Conservation (phyloP, 2,329 filamentous ascomycete species). For the Arthrobotrys sphaeroides region DNA sequence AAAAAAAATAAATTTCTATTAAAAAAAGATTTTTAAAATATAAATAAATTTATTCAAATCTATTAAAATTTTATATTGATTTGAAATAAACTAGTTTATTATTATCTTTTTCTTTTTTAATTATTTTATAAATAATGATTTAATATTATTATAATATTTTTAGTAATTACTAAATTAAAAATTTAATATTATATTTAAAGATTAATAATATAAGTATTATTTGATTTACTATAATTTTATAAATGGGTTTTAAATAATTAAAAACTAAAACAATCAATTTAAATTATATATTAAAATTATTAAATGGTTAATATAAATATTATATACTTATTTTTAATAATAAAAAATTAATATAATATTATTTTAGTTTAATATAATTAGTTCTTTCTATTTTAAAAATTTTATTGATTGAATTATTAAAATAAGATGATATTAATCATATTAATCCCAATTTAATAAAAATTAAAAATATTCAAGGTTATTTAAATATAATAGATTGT, state of each 20-base stretch:
- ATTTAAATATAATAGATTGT: not conserved
- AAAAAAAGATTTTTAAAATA: not conserved
- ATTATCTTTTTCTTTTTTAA: not conserved
- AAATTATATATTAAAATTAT: not conserved
- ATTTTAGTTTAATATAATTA: not conserved
- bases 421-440: not conserved
- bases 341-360: not conserved
- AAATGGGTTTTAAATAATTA: not conserved
- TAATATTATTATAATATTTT: not conserved
- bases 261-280: not conserved
- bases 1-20: not conserved
- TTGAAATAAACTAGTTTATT: not conserved
- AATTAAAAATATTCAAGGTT: not conserved
- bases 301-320: not conserved
- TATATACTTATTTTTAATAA: not conserved
- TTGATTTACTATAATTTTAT: not conserved
- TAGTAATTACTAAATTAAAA: not conserved
- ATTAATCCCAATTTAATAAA: not conserved
- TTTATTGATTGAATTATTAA: not conserved
- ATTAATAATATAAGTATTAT: not conserved
- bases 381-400: not conserved
- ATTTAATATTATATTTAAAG: not conserved
- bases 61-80: not conserved
- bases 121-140: not conserved
- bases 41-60: not conserved